Base-by-base conservation (phyloP, 805 yeast genomes). In the Starmerella etchellsii region DNA sequence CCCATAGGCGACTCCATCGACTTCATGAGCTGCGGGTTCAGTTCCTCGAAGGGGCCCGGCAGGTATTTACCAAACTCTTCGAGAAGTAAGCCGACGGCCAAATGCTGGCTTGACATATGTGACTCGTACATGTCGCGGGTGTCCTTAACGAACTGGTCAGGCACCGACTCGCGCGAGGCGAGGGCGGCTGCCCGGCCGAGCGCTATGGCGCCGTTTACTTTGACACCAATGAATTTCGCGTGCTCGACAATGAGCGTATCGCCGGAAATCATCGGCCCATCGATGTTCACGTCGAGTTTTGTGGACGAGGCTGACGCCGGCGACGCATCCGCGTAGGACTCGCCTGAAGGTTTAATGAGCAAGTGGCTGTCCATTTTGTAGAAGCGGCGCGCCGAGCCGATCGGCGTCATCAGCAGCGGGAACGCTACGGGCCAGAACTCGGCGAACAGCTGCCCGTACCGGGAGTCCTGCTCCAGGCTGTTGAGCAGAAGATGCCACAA, bases 211-310 rank as follows among this genome's bases (percentile, higher is more conserved):
- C 87, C 81, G 11, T 76, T 72, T 14, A 81, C 66, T 59, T 91
- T 78, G 2, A 93, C 81, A 36, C 79, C 69, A 26, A 84, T 65
- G 42, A 91, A 72, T 1, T 73, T 73, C 23, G 82, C 87, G 35
- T 69, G 61, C 0, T 94, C 95, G 26, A 91, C 75, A 22, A 91
- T 65, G 40, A 85, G 76, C 15, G 91, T 80, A 61, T 91, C 99
- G 54, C 98, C 98, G 34, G 76, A 72, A 43, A 81, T 73, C 59
- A 91, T 78, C 4, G 97, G 95, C 3, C 94, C 81, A 62, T 91
- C 99, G 44, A 91, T 87, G 56, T 88, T 85, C 38, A 84, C 78
- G 43, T 52, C 61, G 24, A 47, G 41, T 16, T 49, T 49, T 10
- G 25, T 8, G 1, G 47, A 40, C n/a, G 16, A 3, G n/a, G 51